phyloP scores from a whole-genome alignment of 73 alveolate species.

The Paramecium biaurelia region DNA sequence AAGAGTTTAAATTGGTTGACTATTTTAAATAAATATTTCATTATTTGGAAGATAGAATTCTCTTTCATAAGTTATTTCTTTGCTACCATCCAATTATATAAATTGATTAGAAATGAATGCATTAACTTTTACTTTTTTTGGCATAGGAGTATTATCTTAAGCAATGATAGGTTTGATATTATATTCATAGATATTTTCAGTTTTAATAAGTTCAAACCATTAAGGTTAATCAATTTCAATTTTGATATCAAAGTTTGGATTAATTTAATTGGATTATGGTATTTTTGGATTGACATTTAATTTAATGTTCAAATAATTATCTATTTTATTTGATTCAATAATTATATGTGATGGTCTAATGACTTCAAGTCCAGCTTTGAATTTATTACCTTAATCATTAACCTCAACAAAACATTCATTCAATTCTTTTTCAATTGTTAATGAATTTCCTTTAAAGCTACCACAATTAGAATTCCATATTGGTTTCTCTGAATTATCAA shows the following conservation, averaged over 20 bases:
- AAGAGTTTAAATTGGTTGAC: not conserved
- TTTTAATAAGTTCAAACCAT: not conserved
- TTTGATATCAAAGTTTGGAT: not conserved
- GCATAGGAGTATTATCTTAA: not conserved
- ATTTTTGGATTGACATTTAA: not conserved
- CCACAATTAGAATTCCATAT: slow-evolving; percentile 9
- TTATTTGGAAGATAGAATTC: not conserved
- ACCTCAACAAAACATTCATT: not conserved
- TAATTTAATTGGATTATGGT: not conserved
- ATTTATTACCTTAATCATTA: not conserved
- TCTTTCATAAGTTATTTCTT: not conserved
- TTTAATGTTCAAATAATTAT: not conserved
- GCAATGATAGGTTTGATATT: not conserved
- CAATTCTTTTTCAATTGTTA: not conserved
- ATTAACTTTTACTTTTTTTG: not conserved
- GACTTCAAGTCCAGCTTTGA: not conserved
- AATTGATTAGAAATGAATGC: not conserved
- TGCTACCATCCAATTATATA: not conserved
- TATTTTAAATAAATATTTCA: not conserved
- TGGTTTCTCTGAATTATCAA: not conserved
- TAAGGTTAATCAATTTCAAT: not conserved
- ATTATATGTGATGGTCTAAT: not conserved
- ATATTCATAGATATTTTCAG: not conserved
- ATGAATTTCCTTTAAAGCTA: not conserved
- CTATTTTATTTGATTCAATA: not conserved